Base-by-base conservation (phyloP, 192 early-diverging fungal species). In the Gonapodya sp. region DNA sequence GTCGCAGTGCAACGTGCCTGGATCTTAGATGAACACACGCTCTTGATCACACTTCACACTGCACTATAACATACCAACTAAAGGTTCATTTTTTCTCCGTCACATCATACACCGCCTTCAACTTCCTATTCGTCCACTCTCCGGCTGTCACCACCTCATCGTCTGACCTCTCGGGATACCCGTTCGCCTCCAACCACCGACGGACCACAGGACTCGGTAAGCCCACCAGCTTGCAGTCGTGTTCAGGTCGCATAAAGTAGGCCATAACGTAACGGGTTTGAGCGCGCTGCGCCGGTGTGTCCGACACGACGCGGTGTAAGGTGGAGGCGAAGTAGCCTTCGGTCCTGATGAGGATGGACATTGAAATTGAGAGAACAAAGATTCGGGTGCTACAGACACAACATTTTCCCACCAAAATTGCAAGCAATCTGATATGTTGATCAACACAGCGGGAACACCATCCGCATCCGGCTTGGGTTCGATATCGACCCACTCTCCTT, bases 21-120 rank as follows among this genome's bases (percentile, higher is more conserved):
- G n/a, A n/a, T n/a, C n/a, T n/a, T n/a, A n/a, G n/a, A n/a, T n/a
- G n/a, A n/a, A n/a, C n/a, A n/a, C n/a, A n/a, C n/a, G n/a, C n/a
- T n/a, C n/a, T n/a, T n/a, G n/a, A n/a, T n/a, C n/a, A n/a, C n/a
- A n/a, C n/a, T n/a, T n/a, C n/a, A n/a, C n/a, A n/a, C n/a, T n/a
- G n/a, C n/a, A n/a, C n/a, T n/a, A n/a, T n/a, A n/a, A n/a, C n/a
- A n/a, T n/a, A n/a, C n/a, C n/a, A n/a, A n/a, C n/a, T n/a, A n/a
- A n/a, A n/a, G n/a, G n/a, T n/a, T 64, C 24, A 64, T 24, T 64
- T 64, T 33, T 77, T 77, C 75, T 77, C 18, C 8, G 16, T 33
- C 75, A 77, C 75, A 34, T 77, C 75, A 34, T 77, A 77, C 34
- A 77, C 75, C 30, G 75, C 75, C 75, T 77, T 77, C 75, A 77